Percentiles rank a stretch among this genome's conserved stretches.
These are phyloP conservation scores for Candida labiduridarum DNA, from an alignment of 1,139 yeast genomes.

Conservation along the genomic window DNA sequence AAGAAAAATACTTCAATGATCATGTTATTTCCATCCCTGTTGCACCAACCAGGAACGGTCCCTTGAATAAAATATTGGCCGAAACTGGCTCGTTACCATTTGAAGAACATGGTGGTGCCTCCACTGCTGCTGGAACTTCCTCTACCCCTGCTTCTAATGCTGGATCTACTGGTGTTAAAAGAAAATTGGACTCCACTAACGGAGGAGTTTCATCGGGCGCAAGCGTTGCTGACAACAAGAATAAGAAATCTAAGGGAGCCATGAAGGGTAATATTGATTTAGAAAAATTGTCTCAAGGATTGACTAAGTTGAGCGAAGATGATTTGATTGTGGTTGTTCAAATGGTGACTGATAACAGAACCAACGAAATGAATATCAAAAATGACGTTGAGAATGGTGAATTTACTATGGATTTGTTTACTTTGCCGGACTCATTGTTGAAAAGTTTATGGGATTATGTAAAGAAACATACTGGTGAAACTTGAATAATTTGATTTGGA, in stretches of 20 bases:
- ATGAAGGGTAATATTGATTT: slow-evolving; percentile 78
- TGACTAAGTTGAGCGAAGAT: slow-evolving; percentile 87
- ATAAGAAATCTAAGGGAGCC: slow-evolving; percentile 67
- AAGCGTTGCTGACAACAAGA: slow-evolving; percentile 35
- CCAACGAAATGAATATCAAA: slow-evolving; percentile 93
- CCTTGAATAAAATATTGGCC: slow-evolving; percentile 66
- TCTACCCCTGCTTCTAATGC: slow-evolving; percentile 7
- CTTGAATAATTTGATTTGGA: slow-evolving; percentile 15
- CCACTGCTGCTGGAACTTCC: slow-evolving; percentile 10
- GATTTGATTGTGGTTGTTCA: slow-evolving; percentile 93
- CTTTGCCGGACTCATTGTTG: slow-evolving; percentile 88
- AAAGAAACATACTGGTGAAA: slow-evolving; percentile 60
- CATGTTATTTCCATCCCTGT: slow-evolving; percentile 73
- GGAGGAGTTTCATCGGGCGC: slow-evolving; percentile 24
- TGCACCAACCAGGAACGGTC: slow-evolving; percentile 63
- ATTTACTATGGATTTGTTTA: slow-evolving; percentile 93
- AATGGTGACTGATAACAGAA: slow-evolving; percentile 95
- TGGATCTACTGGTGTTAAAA: slow-evolving; percentile 12
- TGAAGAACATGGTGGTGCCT: slow-evolving; percentile 25
- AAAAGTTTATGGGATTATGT: slow-evolving; percentile 96
- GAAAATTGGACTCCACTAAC: slow-evolving; percentile 18
- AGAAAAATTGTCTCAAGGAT: slow-evolving; percentile 87
- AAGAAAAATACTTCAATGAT: slow-evolving; percentile 76
- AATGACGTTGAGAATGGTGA: slow-evolving; percentile 97
- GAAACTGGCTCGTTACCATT: slow-evolving; percentile 83